Evolutionary conservation across 2,329 filamentous ascomycete species (phyloP).

Genomic region (Arthrobotrys megalospora): DNA sequence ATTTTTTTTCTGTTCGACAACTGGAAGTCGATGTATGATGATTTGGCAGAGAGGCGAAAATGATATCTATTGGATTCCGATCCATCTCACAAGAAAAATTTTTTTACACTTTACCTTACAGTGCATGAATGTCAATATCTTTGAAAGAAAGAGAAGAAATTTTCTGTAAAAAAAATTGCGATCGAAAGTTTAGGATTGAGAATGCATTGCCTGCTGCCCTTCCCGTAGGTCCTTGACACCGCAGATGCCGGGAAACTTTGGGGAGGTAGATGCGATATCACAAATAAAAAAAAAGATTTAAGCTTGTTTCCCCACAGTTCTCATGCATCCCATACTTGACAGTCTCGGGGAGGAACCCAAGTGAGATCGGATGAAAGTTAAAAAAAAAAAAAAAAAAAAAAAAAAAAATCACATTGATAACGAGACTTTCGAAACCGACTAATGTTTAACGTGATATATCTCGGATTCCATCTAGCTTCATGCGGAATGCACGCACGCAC

Average conservation of each 20-base stretch:
- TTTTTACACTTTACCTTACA: conserved; percentile 10
- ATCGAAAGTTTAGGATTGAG: background rate
- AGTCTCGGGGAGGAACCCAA: too few relatives aligned
- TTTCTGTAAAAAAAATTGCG: conserved; percentile 10
- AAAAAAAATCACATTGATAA: background rate
- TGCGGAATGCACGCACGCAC: conserved; percentile 14
- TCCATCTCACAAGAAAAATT: conserved; percentile 17
- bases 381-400: background rate
- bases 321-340: background rate
- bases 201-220: too few relatives aligned
- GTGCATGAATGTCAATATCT: conserved; percentile 10
- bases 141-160: too few relatives aligned
- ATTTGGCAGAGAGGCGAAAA: conserved; percentile 47
- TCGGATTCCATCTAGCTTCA: background rate
- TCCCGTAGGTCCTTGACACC: background rate
- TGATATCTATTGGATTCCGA: conserved; percentile 10
- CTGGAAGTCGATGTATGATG: conserved; percentile 47
- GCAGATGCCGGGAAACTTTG: background rate
- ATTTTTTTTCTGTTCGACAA: conserved; percentile 16
- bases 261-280: conserved; percentile 31
- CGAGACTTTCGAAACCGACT: background rate
- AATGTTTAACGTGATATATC: background rate
- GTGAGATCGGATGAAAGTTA: conserved; percentile 29
- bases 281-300: background rate
- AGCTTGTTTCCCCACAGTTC: background rate